Evolutionary conservation across 139 green algal genomes (phyloP).

Genomic region (Volvox africanus): DNA sequence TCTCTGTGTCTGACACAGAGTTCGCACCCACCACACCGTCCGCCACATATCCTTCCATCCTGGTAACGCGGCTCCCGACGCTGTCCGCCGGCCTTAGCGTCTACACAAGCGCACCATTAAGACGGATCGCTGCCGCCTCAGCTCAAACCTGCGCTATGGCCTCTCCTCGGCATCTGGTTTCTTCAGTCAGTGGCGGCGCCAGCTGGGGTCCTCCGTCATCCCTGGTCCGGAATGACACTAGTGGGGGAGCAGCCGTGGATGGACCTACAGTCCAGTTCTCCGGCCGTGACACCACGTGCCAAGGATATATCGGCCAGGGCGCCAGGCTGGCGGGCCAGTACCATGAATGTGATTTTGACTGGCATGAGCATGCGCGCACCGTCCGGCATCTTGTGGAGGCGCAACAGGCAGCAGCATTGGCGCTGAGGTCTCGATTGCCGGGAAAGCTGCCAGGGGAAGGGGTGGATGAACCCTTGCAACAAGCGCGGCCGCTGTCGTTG

Average conservation of each 20-base stretch:
- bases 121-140: no score
- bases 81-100: no score
- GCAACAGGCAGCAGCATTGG: slow-evolving; percentile 43
- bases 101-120: no score
- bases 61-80: no score
- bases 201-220: not conserved
- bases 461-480: no score
- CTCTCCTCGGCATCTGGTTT: not conserved
- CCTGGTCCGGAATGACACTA: not conserved
- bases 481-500: no score
- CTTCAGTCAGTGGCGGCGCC: not conserved
- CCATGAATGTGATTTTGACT: slow-evolving; percentile 76
- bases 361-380: slow-evolving; percentile 50
- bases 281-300: not conserved
- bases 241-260: not conserved
- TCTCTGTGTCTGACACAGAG: no score
- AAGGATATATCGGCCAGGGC: slow-evolving; percentile 31
- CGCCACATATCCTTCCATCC: no score
- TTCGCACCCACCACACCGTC: no score
- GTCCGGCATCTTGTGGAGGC: slow-evolving; percentile 55
- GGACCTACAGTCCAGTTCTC: not conserved
- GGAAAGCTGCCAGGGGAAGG: no score
- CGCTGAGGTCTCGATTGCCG: not conserved
- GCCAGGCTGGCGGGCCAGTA: slow-evolving; percentile 67
- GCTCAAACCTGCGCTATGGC: not conserved